phyloP scores from a whole-genome alignment of 352 stramenopile genomes.

The Phytopythium aichiense region DNA sequence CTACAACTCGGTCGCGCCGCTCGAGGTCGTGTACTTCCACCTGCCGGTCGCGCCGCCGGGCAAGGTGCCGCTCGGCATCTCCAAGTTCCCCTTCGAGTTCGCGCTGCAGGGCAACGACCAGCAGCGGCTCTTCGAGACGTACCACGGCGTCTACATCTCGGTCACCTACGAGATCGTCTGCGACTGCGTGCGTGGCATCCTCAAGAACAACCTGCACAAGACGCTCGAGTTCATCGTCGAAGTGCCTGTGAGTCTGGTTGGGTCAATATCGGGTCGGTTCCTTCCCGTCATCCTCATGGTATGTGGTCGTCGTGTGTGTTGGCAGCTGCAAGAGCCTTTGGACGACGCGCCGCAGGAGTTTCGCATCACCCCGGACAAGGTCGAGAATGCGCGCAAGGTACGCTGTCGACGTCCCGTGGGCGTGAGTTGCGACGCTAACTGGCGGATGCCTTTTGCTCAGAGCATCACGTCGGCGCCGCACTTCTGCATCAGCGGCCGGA shows the following conservation, averaged over 20 bases:
- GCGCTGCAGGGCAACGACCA: slow-evolving; percentile 60
- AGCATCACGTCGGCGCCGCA: slow-evolving; percentile 49
- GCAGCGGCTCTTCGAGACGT: slow-evolving; percentile 85
- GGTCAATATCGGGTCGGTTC: neutral
- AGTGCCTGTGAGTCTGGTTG: slow-evolving; percentile 44
- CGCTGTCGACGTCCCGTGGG: neutral
- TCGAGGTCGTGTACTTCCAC: slow-evolving; percentile 85
- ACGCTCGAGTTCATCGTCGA: slow-evolving; percentile 91
- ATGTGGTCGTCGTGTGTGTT: neutral
- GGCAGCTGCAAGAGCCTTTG: slow-evolving; percentile 50
- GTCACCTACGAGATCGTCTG: slow-evolving; percentile 88
- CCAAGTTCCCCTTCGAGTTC: slow-evolving; percentile 91
- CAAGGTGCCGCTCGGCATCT: slow-evolving; percentile 75
- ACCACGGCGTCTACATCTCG: slow-evolving; percentile 91
- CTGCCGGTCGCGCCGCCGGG: slow-evolving; percentile 60
- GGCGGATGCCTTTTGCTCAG: slow-evolving; percentile 10
- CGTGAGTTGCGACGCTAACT: neutral
- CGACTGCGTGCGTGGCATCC: slow-evolving; percentile 82
- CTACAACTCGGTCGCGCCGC: slow-evolving; percentile 65
- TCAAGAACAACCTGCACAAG: slow-evolving; percentile 85
- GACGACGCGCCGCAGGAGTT: slow-evolving; percentile 70
- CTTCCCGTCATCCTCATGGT: too few relatives aligned
- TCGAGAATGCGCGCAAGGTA: slow-evolving; percentile 75
- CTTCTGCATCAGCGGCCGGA: slow-evolving; percentile 79
- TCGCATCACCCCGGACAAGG: slow-evolving; percentile 71